Evolutionary conservation across 371 early-diverging fungal genomes (phyloP).

Genomic region (Ordospora pajunii): DNA sequence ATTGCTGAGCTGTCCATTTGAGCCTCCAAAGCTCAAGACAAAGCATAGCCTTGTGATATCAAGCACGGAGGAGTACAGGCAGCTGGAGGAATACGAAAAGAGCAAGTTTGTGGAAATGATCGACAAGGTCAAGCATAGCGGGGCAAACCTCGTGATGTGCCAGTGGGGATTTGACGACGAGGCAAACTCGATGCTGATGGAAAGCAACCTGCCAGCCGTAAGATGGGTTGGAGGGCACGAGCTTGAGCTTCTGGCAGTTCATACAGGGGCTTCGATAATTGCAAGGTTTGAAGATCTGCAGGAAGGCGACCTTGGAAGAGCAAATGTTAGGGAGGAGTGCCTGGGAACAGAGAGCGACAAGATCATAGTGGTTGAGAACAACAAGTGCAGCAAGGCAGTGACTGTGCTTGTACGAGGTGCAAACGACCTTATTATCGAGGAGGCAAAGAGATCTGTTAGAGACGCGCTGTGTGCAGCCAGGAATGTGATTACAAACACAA

Average conservation of each 20-base stretch:
- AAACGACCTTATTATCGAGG: slow-evolving; percentile 95
- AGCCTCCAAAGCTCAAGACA: slow-evolving; percentile 99
- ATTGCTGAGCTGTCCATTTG: slow-evolving; percentile 96
- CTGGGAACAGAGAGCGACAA: slow-evolving; percentile 95
- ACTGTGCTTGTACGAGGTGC: slow-evolving; percentile 95
- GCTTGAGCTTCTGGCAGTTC: slow-evolving; percentile 87
- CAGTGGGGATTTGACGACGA: slow-evolving; percentile 99
- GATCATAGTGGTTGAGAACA: slow-evolving; percentile 82
- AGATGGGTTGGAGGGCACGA: slow-evolving; percentile 99
- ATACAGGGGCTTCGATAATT: slow-evolving; percentile 93
- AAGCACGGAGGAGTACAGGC: slow-evolving; percentile 87
- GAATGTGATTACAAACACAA: slow-evolving; percentile 85
- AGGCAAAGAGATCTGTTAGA: slow-evolving; percentile 92
- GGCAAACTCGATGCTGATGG: slow-evolving; percentile 93
- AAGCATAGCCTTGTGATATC: slow-evolving; percentile 96
- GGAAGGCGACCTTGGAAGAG: slow-evolving; percentile 77
- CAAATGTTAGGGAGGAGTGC: slow-evolving; percentile 77
- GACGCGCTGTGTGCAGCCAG: slow-evolving; percentile 98
- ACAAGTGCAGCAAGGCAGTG: slow-evolving; percentile 76
- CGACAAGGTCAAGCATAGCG: slow-evolving; percentile 80
- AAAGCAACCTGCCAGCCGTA: slow-evolving; percentile 91
- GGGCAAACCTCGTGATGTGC: slow-evolving; percentile 93
- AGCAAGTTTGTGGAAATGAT: slow-evolving; percentile 93
- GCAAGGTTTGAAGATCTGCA: slow-evolving; percentile 93
- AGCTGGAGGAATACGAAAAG: slow-evolving; percentile 83